Evolutionary conservation across 2,329 filamentous ascomycete species (phyloP), one percentile per base, ranked within the genome.

Genomic region (Rhinocladiella similis): DNA sequence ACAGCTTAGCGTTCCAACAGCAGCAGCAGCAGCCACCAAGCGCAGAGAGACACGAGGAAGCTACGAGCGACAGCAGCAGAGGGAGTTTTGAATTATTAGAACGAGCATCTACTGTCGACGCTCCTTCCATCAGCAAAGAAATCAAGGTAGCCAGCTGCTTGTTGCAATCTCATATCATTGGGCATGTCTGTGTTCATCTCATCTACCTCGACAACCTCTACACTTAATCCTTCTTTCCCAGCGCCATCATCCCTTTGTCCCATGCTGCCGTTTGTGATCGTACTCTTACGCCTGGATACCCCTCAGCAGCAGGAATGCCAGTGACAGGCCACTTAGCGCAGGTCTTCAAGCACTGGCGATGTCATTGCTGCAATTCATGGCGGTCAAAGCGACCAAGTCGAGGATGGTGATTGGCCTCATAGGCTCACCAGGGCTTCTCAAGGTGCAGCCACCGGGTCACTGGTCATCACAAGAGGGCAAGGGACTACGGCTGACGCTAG

Each of bases 381-480:
- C 52, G 47, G 52, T 54, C 56, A 54, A 54, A 53, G 47, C 49
- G 50, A 53, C 14, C 13, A 20, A 27, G 20, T 33, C 19, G 19
- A 36, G 35, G 33, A 12, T 36, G 18, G 16, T 50, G 54, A 56
- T 53, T 60, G 57, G 54, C 45, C 43, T 38, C 43, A 14, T 7
- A 12, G 12, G 3, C 51, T 19, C 14, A 19, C 43, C 25, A 33
- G 33, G 57, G 50, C 39, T 33, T 33, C 29, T 3, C 29, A 12
- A 12, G 25, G 29, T 33, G 29, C 6, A 9, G 53, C 57, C 53
- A 53, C 36, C 52, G 38, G 51, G 35, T 58, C 22, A 50, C 39
- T 19, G 33, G 35, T 38, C 29, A 19, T 19, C 10, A 22, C 42
- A 5, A 25, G 22, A 4, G 7, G 4, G 7, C 22, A 25, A 25